Conservation (phyloP, 768 basidiomycete species). For the Panaeolus papilionaceus region DNA sequence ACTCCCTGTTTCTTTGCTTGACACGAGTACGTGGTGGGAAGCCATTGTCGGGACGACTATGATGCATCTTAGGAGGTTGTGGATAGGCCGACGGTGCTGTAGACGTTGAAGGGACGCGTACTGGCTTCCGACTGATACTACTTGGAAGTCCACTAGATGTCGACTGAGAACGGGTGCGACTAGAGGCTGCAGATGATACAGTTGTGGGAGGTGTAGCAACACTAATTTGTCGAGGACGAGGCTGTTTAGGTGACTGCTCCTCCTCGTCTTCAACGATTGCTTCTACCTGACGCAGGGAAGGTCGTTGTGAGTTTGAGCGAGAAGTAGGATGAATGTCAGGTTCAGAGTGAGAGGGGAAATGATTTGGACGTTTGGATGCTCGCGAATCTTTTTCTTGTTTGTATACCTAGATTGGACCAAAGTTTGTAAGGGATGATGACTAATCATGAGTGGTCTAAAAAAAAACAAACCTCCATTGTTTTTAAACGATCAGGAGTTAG, state of each 20-base stretch:
- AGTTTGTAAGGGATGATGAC: constrained; percentile 37
- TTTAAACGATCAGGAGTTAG: constrained; percentile 93
- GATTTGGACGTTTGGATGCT: constrained; percentile 40
- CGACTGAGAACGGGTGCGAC: constrained; percentile 48
- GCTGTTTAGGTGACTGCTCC: constrained; percentile 41
- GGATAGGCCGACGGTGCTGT: constrained; percentile 37
- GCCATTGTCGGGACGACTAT: constrained; percentile 31
- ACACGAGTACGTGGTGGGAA: constrained; percentile 59
- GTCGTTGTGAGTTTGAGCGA: constrained; percentile 41
- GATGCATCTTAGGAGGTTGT: constrained; percentile 29
- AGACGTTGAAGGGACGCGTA: constrained; percentile 37
- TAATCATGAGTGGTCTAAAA: constrained; percentile 34
- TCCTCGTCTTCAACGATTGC: constrained; percentile 76
- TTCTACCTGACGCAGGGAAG: constrained; percentile 61
- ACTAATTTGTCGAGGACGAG: constrained; percentile 53
- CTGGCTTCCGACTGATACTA: constrained; percentile 33
- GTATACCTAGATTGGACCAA: constrained; percentile 56
- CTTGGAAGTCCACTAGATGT: constrained; percentile 40
- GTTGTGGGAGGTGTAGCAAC: constrained; percentile 47
- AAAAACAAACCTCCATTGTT: constrained; percentile 83
- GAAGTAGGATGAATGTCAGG: constrained; percentile 39
- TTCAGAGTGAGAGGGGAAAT: constrained; percentile 41
- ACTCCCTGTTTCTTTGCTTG: constrained; percentile 64
- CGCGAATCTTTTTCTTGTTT: constrained; percentile 75
- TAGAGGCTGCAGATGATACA: constrained; percentile 36